phyloP scores from a whole-genome alignment of 2,329 filamentous ascomycete genomes.

The Xylaria sp. region DNA sequence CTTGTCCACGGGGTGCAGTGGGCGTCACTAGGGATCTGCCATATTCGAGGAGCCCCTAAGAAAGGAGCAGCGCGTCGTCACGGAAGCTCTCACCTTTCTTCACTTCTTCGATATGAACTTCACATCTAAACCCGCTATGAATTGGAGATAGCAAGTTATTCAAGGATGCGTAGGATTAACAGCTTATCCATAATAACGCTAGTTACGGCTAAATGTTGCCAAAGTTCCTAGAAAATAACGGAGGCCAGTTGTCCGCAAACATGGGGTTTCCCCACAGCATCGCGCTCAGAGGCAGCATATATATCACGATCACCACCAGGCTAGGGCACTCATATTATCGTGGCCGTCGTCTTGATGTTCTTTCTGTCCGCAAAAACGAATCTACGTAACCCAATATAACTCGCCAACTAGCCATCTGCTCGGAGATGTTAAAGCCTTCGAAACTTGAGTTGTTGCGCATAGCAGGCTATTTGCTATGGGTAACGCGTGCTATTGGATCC shows the following conservation, averaged over 20 bases:
- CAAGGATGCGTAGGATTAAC: neutral
- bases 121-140: neutral
- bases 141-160: neutral
- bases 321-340: neutral
- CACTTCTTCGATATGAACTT: neutral
- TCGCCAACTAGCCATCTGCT: neutral
- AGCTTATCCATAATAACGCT: neutral
- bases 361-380: neutral
- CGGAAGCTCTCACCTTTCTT: neutral
- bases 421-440: conserved; percentile 25
- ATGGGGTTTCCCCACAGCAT: conserved; percentile 7
- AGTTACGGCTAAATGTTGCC: conserved; percentile 25
- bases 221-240: conserved; percentile 2
- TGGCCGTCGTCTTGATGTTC: neutral
- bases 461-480: conserved; percentile 32
- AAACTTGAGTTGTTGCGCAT: conserved; percentile 26
- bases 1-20: neutral
- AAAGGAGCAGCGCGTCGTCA: neutral
- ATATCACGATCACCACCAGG: conserved; percentile 9
- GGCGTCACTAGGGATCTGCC: neutral
- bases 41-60: neutral
- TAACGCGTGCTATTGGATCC: conserved; percentile 17
- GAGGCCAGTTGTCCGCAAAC: conserved; percentile 16
- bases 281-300: conserved; percentile 4
- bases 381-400: neutral